Conservation (phyloP, 1,139 yeast species). For the Kluyveromyces sp. region DNA sequence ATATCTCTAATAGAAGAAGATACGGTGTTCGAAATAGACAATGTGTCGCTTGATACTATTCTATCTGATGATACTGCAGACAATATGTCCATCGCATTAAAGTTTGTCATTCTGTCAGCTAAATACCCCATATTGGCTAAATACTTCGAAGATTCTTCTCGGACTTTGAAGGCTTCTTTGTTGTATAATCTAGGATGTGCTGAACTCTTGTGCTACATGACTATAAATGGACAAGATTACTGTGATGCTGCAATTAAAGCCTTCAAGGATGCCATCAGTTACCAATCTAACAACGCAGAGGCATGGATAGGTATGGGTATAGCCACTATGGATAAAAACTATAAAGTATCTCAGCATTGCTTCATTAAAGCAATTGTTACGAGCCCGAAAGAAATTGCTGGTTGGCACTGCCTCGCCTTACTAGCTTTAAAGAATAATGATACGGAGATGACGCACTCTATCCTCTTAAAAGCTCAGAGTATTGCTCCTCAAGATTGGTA, state of each 20-base stretch:
- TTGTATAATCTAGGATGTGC: constrained; percentile 68
- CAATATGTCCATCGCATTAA: constrained; percentile 21
- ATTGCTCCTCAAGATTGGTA: constrained; percentile 67
- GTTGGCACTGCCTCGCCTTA: constrained; percentile 81
- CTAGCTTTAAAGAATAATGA: constrained; percentile 67
- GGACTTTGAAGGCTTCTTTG: constrained; percentile 50
- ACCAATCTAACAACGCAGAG: constrained; percentile 60
- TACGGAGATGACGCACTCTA: constrained; percentile 60
- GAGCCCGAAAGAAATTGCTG: constrained; percentile 56
- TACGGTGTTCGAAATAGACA: constrained; percentile 20
- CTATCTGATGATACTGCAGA: constrained; percentile 16
- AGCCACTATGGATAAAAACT: constrained; percentile 51
- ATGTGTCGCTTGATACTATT: constrained; percentile 41
- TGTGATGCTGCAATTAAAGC: constrained; percentile 47
- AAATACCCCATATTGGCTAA: constrained; percentile 21
- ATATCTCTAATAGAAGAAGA: constrained; percentile 8
- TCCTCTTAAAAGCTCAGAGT: constrained; percentile 70
- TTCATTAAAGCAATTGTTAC: constrained; percentile 73
- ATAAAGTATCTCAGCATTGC: constrained; percentile 84
- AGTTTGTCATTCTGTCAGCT: constrained; percentile 24
- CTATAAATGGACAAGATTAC: constrained; percentile 27
- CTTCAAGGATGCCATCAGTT: constrained; percentile 59
- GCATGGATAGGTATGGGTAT: constrained; percentile 84
- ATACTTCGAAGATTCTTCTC: constrained; percentile 25
- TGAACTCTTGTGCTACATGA: constrained; percentile 42